Conservation (phyloP, 116 monocot species). For the Zostera marina region DNA sequence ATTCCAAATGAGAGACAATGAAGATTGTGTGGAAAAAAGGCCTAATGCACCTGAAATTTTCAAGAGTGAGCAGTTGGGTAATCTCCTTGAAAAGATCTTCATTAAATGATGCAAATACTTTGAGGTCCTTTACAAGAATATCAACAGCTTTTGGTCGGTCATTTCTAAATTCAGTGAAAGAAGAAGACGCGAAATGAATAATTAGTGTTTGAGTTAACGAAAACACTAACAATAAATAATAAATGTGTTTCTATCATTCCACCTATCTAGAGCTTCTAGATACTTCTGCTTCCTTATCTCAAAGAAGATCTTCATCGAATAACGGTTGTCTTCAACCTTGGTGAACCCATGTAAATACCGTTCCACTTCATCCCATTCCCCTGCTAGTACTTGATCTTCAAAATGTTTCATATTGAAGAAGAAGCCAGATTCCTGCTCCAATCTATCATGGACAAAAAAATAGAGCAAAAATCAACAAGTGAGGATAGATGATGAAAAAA, state of each 20-base stretch:
- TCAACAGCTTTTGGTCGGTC: slow-evolving; percentile 92
- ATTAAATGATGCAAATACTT: slow-evolving; percentile 90
- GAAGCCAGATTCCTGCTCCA: slow-evolving; percentile 96
- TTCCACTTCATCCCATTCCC: slow-evolving; percentile 97
- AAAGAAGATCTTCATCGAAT: slow-evolving; percentile 98
- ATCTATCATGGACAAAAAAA: slow-evolving; percentile 27
- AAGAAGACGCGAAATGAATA: background rate
- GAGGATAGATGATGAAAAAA: background rate
- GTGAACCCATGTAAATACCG: slow-evolving; percentile 80
- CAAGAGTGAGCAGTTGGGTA: slow-evolving; percentile 81
- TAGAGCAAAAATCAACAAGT: background rate
- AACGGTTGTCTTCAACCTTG: slow-evolving; percentile 91
- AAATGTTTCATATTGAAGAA: slow-evolving; percentile 98
- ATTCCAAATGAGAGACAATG: background rate
- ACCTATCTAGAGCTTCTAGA: slow-evolving; percentile 96
- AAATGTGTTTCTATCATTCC: background rate
- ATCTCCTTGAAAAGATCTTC: slow-evolving; percentile 99
- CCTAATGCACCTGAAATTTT: slow-evolving; percentile 68
- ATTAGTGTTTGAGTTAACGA: background rate
- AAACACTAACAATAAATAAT: background rate
- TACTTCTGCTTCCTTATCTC: slow-evolving; percentile 99
- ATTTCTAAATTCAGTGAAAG: slow-evolving; percentile 23
- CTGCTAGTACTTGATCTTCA: slow-evolving; percentile 83
- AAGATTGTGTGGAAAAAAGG: background rate
- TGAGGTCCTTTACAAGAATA: slow-evolving; percentile 93